Conservation (phyloP, 495 filamentous ascomycete genomes). For the Cladorrhinum samala region DNA sequence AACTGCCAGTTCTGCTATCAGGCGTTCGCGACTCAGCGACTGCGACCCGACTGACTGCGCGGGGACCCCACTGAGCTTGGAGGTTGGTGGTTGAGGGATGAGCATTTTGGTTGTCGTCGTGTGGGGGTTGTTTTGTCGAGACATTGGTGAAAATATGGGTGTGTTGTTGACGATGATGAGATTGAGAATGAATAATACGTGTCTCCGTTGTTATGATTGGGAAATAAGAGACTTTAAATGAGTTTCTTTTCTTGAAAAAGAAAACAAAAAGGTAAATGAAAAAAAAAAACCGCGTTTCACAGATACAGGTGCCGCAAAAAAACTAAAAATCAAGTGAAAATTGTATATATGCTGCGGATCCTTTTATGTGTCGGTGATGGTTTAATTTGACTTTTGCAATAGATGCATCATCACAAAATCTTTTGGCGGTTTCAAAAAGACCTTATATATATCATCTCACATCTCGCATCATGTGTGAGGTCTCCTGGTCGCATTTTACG, state of each 20-base stretch:
- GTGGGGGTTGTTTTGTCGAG: neutral
- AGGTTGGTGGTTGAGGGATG: conserved; percentile 22
- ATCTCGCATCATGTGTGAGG: no score
- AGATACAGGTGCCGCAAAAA: neutral
- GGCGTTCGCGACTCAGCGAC: conserved; percentile 47
- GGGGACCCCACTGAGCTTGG: no score
- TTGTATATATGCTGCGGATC: no score
- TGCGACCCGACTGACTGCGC: no score
- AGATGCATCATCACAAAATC: no score
- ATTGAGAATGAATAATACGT: no score
- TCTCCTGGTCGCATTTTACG: no score
- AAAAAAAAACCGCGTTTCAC: neutral
- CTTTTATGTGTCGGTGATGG: no score
- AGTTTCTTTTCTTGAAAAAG: neutral
- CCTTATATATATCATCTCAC: no score
- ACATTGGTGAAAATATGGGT: neutral
- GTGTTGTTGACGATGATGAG: neutral
- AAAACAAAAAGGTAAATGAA: neutral
- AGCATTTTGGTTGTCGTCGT: conserved; percentile 6
- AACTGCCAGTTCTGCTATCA: conserved; percentile 46
- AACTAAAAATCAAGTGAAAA: no score
- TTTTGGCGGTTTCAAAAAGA: no score
- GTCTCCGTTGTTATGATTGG: neutral
- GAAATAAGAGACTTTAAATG: neutral
- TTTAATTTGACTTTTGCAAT: no score